These are phyloP conservation scores for Neonectria neomacrospora DNA, from an alignment of 2,329 filamentous ascomycete genomes.

Conservation along the genomic window DNA sequence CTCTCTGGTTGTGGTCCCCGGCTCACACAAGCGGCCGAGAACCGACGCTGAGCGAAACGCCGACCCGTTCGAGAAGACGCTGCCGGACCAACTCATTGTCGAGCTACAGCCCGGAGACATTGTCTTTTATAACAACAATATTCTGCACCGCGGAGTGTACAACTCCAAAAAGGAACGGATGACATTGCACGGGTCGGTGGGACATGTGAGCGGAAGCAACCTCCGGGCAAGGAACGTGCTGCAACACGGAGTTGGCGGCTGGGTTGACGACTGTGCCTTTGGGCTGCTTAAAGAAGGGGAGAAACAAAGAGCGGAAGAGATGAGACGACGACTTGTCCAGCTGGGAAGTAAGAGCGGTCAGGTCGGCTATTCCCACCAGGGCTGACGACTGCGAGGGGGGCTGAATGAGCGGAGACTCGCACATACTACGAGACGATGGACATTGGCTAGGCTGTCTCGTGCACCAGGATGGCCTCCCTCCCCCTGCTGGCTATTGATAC, in stretches of 20 bases:
- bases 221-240: conserved; percentile 76
- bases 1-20: conserved; percentile 80
- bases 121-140: conserved; percentile 92
- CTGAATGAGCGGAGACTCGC: conserved; percentile 19
- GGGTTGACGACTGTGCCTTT: conserved; percentile 71
- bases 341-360: conserved; percentile 70
- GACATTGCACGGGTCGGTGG: conserved; percentile 79
- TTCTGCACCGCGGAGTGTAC: conserved; percentile 79
- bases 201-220: conserved; percentile 64
- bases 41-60: conserved; percentile 76
- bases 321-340: conserved; percentile 71
- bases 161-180: conserved; percentile 67
- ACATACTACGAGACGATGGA: conserved; percentile 2
- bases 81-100: conserved; percentile 75
- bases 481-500: not conserved
- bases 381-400: conserved; percentile 47
- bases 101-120: conserved; percentile 78
- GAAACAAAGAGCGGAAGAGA: conserved; percentile 66
- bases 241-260: conserved; percentile 77
- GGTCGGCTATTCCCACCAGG: conserved; percentile 72
- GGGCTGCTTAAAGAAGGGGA: conserved; percentile 55
- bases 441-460: conserved; percentile 10
- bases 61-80: conserved; percentile 67
- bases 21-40: conserved; percentile 76
- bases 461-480: conserved; percentile 10